Evolutionary conservation across 2,329 filamentous ascomycete genomes (phyloP).

Genomic region (Alternaria gansuensis): DNA sequence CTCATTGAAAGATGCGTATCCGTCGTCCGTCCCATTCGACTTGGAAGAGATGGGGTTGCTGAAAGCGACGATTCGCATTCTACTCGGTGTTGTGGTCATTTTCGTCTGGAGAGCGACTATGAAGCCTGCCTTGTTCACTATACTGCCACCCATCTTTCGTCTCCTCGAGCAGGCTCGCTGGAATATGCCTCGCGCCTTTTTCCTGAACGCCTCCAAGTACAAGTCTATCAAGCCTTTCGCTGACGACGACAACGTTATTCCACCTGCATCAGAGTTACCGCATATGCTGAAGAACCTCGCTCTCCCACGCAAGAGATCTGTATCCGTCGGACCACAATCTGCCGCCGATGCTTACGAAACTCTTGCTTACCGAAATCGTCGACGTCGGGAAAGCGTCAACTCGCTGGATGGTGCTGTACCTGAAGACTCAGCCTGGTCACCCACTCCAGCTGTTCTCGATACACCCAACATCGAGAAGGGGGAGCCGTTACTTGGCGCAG

Average conservation of each 20-base stretch:
- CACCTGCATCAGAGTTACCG: slow-evolving; percentile 86
- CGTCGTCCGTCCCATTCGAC: slow-evolving; percentile 70
- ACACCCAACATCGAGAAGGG: slow-evolving; percentile 40
- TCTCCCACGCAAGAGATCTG: slow-evolving; percentile 79
- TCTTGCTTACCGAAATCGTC: slow-evolving; percentile 84
- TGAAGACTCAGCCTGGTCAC: slow-evolving; percentile 38
- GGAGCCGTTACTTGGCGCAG: slow-evolving; percentile 52
- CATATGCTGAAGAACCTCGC: slow-evolving; percentile 82
- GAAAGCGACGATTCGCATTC: slow-evolving; percentile 71
- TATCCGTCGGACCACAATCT: slow-evolving; percentile 93
- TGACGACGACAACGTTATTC: slow-evolving; percentile 86
- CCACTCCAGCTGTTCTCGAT: slow-evolving; percentile 42
- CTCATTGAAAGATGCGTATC: slow-evolving; percentile 63
- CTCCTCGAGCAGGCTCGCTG: slow-evolving; percentile 81
- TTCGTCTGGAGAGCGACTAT: slow-evolving; percentile 90
- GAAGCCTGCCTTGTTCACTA: slow-evolving; percentile 81
- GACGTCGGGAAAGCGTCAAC: slow-evolving; percentile 68
- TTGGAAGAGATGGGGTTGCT: slow-evolving; percentile 72
- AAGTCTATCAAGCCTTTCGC: slow-evolving; percentile 78
- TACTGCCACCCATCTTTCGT: slow-evolving; percentile 86
- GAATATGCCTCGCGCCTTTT: slow-evolving; percentile 86
- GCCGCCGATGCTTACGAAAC: slow-evolving; percentile 97
- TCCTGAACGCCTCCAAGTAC: slow-evolving; percentile 89
- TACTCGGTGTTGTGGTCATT: slow-evolving; percentile 82
- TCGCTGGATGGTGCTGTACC: slow-evolving; percentile 47